A percentile compares a stretch with the other conserved stretches of the same genome.
phyloP scores from a whole-genome alignment of 371 early-diverging fungal genomes.

The Furculomyces boomerangus region DNA sequence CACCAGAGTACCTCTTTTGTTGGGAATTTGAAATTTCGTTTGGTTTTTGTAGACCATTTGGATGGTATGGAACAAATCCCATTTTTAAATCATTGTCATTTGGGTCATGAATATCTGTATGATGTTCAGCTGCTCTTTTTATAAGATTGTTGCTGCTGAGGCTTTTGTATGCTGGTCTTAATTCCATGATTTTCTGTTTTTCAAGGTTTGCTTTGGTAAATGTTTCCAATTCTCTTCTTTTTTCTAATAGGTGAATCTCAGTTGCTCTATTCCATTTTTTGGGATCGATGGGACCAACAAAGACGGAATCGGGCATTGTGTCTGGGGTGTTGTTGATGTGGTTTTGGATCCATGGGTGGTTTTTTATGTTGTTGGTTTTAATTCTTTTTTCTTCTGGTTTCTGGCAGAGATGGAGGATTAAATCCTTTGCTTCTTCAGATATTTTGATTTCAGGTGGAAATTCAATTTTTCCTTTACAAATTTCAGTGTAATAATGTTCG shows the following conservation, averaged over 20 bases:
- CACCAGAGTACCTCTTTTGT: no score
- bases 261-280: not conserved
- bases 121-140: no score
- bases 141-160: no score
- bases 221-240: no score
- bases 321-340: not conserved
- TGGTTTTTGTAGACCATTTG: no score
- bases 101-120: not conserved
- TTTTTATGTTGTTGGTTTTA: conserved; percentile 1
- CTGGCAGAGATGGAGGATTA: conserved; percentile 57
- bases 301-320: not conserved
- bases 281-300: not conserved
- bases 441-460: conserved; percentile 56
- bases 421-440: conserved; percentile 48
- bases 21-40: no score
- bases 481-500: conserved; percentile 29
- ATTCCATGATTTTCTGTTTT: no score
- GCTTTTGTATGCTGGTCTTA: no score
- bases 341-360: conserved; percentile 1
- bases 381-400: conserved; percentile 3
- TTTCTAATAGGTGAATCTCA: no score
- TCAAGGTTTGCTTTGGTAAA: no score
- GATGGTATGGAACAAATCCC: not conserved
- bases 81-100: not conserved
- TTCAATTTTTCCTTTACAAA: conserved; percentile 50